Base-by-base conservation (phyloP, 2,329 filamentous ascomycete genomes). In the Trichoderma polysporum region DNA sequence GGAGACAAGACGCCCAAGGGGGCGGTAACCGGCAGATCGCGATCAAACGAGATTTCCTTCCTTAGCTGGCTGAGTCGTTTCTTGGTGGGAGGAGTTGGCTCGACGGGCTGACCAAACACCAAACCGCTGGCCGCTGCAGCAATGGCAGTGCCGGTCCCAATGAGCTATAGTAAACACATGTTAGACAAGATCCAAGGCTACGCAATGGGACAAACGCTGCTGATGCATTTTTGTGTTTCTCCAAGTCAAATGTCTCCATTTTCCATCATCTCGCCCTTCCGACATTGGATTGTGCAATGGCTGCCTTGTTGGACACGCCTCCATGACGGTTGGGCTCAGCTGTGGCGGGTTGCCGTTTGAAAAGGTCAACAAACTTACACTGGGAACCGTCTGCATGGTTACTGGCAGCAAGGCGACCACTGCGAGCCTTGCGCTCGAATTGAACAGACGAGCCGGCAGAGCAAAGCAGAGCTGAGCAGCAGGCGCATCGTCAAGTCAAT, bases 111-210 rank as follows among this genome's bases (percentile, higher is more conserved):
- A 71, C 84, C 86, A 76, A 88, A 87, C 71, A 85, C 84, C 69
- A 88, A 78, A 72, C 86, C 86, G 72, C 81, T 83, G 76, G 85
- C 82, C 72, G 86, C 86, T 74, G 85, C 85, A 78, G 86, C 86
- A 76, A 87, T 83, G 71, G 85, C 85, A 78, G 85, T 86, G 76
- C 86, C 85, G 72, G 86, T 84, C 77, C 85, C 86, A 78, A 88
- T 84, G 73, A 88, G 85, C 86, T 88, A 73, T 57, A 62, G 58
- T 68, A 68, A 68, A 70, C 65, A 74, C 25, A 56, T 2, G 50
- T 64, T 47, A 64, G 61, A 64, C 15, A 35, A 47, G 12, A 13
- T 64, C 50, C 47, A 60, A 60, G 17, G n/a, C n/a, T 12, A 35
- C 10, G 35, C 50, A 64, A 71, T 67, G 56, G 68, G 57, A 64